Evolutionary conservation across 73 alveolate genomes (phyloP), one percentile per base, ranked within the genome.

Genomic region (Effrenium voratum): DNA sequence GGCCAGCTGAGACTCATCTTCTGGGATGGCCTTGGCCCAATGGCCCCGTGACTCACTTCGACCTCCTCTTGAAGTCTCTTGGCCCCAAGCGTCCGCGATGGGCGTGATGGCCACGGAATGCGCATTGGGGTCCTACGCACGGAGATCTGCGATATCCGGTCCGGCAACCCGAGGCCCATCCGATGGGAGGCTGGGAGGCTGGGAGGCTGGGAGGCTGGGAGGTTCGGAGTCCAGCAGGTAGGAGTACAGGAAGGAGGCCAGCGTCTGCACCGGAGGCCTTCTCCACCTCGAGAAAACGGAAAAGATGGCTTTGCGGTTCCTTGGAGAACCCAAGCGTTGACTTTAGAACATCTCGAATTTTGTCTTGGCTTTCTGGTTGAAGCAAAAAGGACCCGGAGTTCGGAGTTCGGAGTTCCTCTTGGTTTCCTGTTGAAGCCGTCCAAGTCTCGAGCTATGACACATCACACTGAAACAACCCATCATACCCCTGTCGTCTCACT

Each of bases 251-350:
- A 90, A 90, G 24, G 80, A 70, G 26, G 97, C 97, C 60, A 90
- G 47, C 40, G 97, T 75, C 47, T 90, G 97, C 75, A 75, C 44
- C 32, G 97, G 97, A n/a, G 97, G 97, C 80, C 97, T 50, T 45
- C 97, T 73, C 97, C 97, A 90, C 97, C 97, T 90, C 24, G 75
- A 22, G n/a, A n/a, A n/a, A n/a, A n/a, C n/a, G n/a, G n/a, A n/a
- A n/a, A n/a, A n/a, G n/a, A n/a, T n/a, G n/a, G n/a, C n/a, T n/a
- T n/a, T n/a, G n/a, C n/a, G n/a, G n/a, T n/a, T n/a, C n/a, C n/a
- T n/a, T n/a, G n/a, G n/a, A n/a, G n/a, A n/a, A n/a, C n/a, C n/a
- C n/a, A n/a, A n/a, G n/a, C n/a, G n/a, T n/a, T n/a, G n/a, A n/a
- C n/a, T n/a, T n/a, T n/a, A n/a, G n/a, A n/a, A n/a, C n/a, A n/a